These are phyloP conservation scores for Diaporthe eres DNA, from an alignment of 2,329 filamentous ascomycete species.

Conservation along the genomic window DNA sequence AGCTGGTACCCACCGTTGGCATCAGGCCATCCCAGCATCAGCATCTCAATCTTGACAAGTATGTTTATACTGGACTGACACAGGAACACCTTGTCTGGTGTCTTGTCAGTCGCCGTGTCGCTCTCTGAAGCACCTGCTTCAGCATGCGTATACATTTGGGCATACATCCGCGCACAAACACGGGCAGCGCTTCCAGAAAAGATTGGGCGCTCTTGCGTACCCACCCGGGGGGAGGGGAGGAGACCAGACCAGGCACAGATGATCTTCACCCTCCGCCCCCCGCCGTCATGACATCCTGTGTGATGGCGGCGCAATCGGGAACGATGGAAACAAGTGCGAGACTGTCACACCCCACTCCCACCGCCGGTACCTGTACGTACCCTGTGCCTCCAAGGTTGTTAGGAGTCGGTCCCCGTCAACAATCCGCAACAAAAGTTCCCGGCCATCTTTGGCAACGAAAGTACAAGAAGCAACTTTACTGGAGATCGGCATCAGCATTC, in stretches of 20 bases:
- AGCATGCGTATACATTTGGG: not conserved
- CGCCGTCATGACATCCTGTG: slow-evolving; percentile 18
- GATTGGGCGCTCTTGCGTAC: slow-evolving; percentile 25
- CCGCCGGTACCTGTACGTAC: not conserved
- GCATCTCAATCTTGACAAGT: not conserved
- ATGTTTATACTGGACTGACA: not conserved
- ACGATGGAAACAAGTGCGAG: slow-evolving; percentile 32
- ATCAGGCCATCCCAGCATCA: slow-evolving; percentile 1
- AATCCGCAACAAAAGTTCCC: slow-evolving; percentile 20
- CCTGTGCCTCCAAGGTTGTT: not conserved
- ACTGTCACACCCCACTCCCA: slow-evolving; percentile 26
- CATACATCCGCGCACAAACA: slow-evolving; percentile 31
- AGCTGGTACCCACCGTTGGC: slow-evolving; percentile 15
- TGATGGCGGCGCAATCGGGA: slow-evolving; percentile 36
- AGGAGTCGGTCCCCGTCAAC: slow-evolving; percentile 2
- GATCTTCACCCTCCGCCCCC: slow-evolving; percentile 5
- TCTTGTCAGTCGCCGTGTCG: not conserved
- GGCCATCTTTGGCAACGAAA: not conserved
- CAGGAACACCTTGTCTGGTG: not conserved
- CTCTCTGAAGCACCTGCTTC: not conserved
- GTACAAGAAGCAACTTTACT: slow-evolving; percentile 15
- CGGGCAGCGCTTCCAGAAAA: slow-evolving; percentile 20
- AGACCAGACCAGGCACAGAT: not conserved
- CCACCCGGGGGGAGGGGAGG: not conserved
- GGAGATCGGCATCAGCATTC: not conserved